phyloP scores from a whole-genome alignment of 2,329 filamentous ascomycete species.

The Paecilomyces sp. region DNA sequence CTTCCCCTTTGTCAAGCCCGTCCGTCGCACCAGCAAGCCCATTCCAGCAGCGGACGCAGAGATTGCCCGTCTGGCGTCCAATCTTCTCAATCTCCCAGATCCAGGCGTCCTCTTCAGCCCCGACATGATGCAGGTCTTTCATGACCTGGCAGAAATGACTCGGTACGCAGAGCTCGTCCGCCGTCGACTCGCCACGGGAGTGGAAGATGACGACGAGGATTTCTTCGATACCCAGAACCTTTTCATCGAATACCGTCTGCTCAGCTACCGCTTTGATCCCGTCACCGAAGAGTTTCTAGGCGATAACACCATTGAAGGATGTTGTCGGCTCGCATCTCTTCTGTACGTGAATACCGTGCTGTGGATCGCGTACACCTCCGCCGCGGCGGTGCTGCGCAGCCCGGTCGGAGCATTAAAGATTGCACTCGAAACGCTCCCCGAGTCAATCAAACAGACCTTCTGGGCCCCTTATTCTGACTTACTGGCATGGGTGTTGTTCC shows the following conservation, averaged over 20 bases:
- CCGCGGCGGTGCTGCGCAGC: neutral
- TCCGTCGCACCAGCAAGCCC: neutral
- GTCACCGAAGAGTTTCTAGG: neutral
- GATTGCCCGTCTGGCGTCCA: neutral
- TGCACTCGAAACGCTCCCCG: neutral
- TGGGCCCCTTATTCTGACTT: neutral
- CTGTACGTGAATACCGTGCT: neutral
- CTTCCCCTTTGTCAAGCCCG: neutral
- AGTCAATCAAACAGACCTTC: neutral
- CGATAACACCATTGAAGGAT: neutral
- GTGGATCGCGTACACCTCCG: neutral
- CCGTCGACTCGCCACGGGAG: neutral
- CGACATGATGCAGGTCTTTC: neutral
- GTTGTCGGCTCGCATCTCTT: neutral
- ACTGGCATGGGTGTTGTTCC: neutral
- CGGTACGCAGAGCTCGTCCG: neutral
- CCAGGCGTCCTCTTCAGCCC: neutral
- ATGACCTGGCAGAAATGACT: neutral
- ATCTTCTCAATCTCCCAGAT: neutral
- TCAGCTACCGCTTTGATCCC: neutral
- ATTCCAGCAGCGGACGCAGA: neutral
- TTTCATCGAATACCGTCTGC: neutral
- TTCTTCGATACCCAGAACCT: neutral
- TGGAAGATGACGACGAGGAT: neutral
- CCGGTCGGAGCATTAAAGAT: neutral